These are phyloP conservation scores for Amphibolis antarctica DNA, from an alignment of 106 monocot genomes.

Conservation along the genomic window DNA sequence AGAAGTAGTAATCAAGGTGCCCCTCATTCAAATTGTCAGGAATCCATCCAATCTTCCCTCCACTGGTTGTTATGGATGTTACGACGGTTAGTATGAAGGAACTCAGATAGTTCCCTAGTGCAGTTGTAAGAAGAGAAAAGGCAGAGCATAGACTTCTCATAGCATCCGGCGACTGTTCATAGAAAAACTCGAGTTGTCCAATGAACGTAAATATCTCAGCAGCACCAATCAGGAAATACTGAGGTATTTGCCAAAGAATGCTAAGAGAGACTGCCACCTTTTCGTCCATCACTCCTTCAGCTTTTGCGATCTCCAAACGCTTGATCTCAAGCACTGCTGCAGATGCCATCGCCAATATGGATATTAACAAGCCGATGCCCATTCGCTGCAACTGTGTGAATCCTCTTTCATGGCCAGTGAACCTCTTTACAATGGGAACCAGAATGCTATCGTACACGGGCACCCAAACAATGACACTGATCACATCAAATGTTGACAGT, in stretches of 20 bases:
- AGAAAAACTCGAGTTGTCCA: constrained; percentile 30
- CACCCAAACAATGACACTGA: constrained; percentile 31
- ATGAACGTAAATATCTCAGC: constrained; percentile 28
- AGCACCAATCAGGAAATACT: constrained; percentile 28
- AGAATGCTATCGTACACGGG: constrained; percentile 18
- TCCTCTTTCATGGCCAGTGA: constrained; percentile 22
- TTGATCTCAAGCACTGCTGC: constrained; percentile 24
- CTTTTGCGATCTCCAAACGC: constrained; percentile 14
- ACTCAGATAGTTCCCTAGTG: constrained; percentile 29
- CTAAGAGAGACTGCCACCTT: constrained; percentile 12
- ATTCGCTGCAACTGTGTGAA: constrained; percentile 23
- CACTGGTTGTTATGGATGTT: constrained; percentile 10
- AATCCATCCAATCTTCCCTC: constrained; percentile 19
- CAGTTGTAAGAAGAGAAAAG: constrained; percentile 17
- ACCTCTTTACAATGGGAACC: constrained; percentile 16
- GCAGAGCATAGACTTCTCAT: constrained; percentile 29
- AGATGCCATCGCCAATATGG: constrained; percentile 22
- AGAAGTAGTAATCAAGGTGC: constrained; percentile 30
- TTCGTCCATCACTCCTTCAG: constrained; percentile 10
- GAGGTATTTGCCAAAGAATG: constrained; percentile 28
- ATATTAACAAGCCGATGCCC: constrained; percentile 20
- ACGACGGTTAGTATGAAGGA: constrained; percentile 25
- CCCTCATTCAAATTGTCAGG: constrained; percentile 26
- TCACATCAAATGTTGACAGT: constrained; percentile 21
- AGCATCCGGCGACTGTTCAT: constrained; percentile 28